phyloP scores from a whole-genome alignment of 306 rosid genomes.

The Inga leiocalycina region DNA sequence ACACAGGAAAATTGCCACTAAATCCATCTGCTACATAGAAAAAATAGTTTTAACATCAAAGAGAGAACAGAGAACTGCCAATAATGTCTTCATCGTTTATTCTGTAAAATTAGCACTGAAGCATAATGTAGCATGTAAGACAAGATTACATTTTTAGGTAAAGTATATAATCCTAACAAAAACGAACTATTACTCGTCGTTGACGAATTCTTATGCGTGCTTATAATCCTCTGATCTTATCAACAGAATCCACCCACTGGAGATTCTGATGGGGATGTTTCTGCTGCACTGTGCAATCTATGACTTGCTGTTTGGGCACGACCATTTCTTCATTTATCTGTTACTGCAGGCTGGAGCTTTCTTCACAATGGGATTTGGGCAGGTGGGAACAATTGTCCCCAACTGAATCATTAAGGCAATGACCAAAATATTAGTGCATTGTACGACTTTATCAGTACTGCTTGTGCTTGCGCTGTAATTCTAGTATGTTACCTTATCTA shows the following conservation, averaged over 20 bases:
- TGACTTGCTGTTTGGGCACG: constrained; percentile 46
- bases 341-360: constrained; percentile 62
- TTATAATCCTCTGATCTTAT: constrained; percentile 25
- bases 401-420: constrained; percentile 33
- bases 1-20: constrained; percentile 12
- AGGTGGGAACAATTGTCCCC: constrained; percentile 55
- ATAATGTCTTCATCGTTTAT: not conserved
- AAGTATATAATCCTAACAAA: constrained; percentile 13
- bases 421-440: constrained; percentile 5
- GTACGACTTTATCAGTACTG: not conserved
- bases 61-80: constrained; percentile 2
- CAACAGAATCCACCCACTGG: constrained; percentile 57
- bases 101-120: constrained; percentile 11
- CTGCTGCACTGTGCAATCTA: constrained; percentile 66
- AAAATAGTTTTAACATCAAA: constrained; percentile 12
- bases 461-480: constrained; percentile 28
- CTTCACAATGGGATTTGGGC: constrained; percentile 61
- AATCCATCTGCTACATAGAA: constrained; percentile 4
- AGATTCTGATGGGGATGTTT: constrained; percentile 63
- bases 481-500: constrained; percentile 14
- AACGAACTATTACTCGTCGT: constrained; percentile 9
- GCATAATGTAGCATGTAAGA: constrained; percentile 17
- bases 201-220: constrained; percentile 20
- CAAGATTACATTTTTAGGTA: constrained; percentile 18
- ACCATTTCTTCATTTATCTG: constrained; percentile 57